A percentile compares a stretch with the other conserved stretches of the same genome.
Evolutionary conservation across 2,329 filamentous ascomycete genomes (phyloP).

Genomic region (Trichophyton simii): DNA sequence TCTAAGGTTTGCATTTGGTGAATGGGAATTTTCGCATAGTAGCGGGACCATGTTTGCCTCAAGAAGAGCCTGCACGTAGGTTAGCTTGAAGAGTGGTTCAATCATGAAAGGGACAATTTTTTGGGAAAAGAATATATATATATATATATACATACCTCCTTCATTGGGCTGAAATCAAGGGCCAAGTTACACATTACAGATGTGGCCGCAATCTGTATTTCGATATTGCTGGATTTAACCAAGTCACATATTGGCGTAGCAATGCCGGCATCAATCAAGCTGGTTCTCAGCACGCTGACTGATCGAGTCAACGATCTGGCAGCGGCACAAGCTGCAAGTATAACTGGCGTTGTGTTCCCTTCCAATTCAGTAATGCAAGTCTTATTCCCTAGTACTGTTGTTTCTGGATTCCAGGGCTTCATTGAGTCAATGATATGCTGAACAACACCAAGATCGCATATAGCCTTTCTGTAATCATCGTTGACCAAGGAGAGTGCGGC

Average conservation of each 20-base stretch:
- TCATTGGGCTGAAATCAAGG: slow-evolving; percentile 81
- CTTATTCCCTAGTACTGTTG: slow-evolving; percentile 18
- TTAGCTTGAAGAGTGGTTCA: neutral
- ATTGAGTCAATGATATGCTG: slow-evolving; percentile 76
- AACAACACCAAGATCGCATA: slow-evolving; percentile 71
- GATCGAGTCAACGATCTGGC: slow-evolving; percentile 73
- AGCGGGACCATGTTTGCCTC: slow-evolving; percentile 61
- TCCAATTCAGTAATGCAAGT: slow-evolving; percentile 37
- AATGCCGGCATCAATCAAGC: slow-evolving; percentile 73
- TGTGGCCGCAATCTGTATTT: slow-evolving; percentile 77
- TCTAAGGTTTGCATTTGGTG: slow-evolving; percentile 62
- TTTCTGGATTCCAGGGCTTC: slow-evolving; percentile 36
- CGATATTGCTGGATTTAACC: slow-evolving; percentile 59
- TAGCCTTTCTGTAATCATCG: slow-evolving; percentile 68
- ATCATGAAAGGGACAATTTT: no score
- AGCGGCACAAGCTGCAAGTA: slow-evolving; percentile 74
- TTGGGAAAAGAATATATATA: neutral
- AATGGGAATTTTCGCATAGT: slow-evolving; percentile 74
- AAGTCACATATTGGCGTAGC: slow-evolving; percentile 64
- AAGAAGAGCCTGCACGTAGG: slow-evolving; percentile 49
- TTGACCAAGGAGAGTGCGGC: slow-evolving; percentile 71
- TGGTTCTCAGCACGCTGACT: slow-evolving; percentile 70
- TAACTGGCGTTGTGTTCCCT: slow-evolving; percentile 65
- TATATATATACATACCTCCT: slow-evolving; percentile 51
- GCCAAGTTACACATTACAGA: slow-evolving; percentile 75